Evolutionary conservation across 768 basidiomycete species (phyloP), one percentile per base, ranked within the genome.

Genomic region (Bullera alba): DNA sequence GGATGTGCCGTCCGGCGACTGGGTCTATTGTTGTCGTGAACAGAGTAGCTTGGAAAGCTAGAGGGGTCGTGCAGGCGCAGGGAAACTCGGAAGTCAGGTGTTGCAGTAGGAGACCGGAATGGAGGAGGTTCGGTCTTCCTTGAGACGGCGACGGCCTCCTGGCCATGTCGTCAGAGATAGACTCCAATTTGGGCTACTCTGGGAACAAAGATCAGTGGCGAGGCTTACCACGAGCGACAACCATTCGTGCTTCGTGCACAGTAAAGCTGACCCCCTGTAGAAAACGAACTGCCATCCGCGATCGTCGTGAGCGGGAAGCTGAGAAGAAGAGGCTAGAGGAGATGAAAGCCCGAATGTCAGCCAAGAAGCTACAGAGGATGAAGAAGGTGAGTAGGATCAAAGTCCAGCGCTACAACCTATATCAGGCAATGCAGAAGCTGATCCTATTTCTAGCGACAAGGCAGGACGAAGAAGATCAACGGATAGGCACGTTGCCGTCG

Each of bases 381-480:
- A 66, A 64, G 49, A 72, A 70, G 65, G 68, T 67, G 54, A 36
- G 65, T 41, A 7, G 4, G 27, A n/a, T 21, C 5, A 17, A 5
- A 41, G 30, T 48, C 25, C 34, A n/a, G n/a, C n/a, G n/a, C n/a
- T n/a, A 34, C 7, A 22, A 12, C 15, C 52, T 35, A 21, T 30
- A 26, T 15, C 16, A 16, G 2, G 26, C 16, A n/a, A n/a, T n/a
- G n/a, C n/a, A n/a, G 23, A n/a, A 4, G 35, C 6, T 16, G 27
- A n/a, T 27, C 19, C 17, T 5, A 3, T 29, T 39, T 17, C 25
- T 29, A 70, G 67, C 56, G 71, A 43, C 60, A 64, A 52, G 69
- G 71, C 17, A 37, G 71, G 48, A 53, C 65, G 26, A 72, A 72
- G 69, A 69, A 72, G 61, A 64, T 71, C 63, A 71, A 62, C 53